Evolutionary conservation across 2,329 filamentous ascomycete genomes (phyloP).

Genomic region (Neurospora sp.): DNA sequence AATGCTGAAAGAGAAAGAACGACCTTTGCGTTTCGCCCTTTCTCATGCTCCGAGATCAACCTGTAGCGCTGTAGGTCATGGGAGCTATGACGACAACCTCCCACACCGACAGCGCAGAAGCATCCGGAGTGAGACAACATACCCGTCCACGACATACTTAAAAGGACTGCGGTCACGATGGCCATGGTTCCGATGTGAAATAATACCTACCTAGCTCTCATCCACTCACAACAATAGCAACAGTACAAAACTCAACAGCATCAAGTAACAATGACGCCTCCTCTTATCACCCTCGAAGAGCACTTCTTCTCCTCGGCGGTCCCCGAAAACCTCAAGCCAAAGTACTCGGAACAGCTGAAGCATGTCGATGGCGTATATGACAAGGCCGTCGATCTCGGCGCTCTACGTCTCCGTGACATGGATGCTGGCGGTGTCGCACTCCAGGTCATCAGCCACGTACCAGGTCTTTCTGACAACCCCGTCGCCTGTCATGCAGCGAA

Average conservation of each 20-base stretch:
- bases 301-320: constrained; percentile 24
- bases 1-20: background rate
- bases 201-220: background rate
- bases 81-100: background rate
- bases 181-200: background rate
- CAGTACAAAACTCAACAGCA: background rate
- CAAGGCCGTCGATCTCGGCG: constrained; percentile 17
- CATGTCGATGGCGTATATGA: constrained; percentile 13
- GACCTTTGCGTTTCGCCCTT: background rate
- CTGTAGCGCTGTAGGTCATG: background rate
- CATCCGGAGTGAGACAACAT: background rate
- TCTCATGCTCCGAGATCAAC: background rate
- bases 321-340: constrained; percentile 6
- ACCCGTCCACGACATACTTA: background rate
- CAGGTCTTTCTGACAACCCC: constrained; percentile 11
- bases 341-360: constrained; percentile 15
- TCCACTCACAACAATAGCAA: background rate
- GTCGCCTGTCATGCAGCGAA: constrained; percentile 14
- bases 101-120: background rate
- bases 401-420: constrained; percentile 18
- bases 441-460: constrained; percentile 19
- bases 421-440: constrained; percentile 14
- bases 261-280: constrained; percentile 11
- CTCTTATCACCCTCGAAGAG: constrained; percentile 33
- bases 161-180: background rate